phyloP scores from a whole-genome alignment of 2,329 filamentous ascomycete genomes.

The Rhynchosporium secalis region DNA sequence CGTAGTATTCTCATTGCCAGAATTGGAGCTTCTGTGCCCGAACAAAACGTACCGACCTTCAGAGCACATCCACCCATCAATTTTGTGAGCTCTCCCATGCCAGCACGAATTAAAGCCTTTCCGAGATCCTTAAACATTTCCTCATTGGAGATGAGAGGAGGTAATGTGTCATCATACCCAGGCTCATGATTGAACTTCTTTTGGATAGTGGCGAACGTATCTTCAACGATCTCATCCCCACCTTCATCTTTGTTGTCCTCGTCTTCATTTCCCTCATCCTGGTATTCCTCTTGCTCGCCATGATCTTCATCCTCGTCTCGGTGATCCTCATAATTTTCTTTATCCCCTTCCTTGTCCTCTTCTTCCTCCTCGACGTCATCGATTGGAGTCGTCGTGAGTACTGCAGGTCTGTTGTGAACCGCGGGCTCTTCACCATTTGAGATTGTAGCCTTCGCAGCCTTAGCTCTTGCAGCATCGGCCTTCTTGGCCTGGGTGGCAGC shows the following conservation, averaged over 20 bases:
- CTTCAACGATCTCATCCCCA: not conserved
- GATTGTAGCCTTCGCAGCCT: not conserved
- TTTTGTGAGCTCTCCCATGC: not conserved
- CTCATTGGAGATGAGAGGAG: not conserved
- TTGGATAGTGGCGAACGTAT: not conserved
- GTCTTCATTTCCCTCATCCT: not conserved
- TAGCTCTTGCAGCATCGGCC: not conserved
- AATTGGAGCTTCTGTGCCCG: slow-evolving; percentile 9
- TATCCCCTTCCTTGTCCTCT: not conserved
- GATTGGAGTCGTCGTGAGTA: not conserved
- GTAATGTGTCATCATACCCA: not conserved
- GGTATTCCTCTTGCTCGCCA: not conserved
- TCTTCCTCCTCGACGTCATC: not conserved
- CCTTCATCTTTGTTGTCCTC: not conserved
- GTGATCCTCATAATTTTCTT: not conserved
- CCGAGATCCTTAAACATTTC: slow-evolving; percentile 5
- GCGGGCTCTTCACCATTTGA: not conserved
- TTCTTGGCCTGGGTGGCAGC: not conserved
- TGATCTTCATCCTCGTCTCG: not conserved
- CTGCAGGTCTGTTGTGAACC: not conserved
- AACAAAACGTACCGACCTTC: slow-evolving; percentile 10
- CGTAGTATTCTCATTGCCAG: slow-evolving; percentile 6
- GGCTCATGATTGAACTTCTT: not conserved
- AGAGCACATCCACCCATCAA: not conserved
- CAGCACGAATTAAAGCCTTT: not conserved